Percentiles rank a stretch among this genome's conserved stretches.
Evolutionary conservation across 106 monocot species (phyloP).

Genomic region (Vanilla planifolia): DNA sequence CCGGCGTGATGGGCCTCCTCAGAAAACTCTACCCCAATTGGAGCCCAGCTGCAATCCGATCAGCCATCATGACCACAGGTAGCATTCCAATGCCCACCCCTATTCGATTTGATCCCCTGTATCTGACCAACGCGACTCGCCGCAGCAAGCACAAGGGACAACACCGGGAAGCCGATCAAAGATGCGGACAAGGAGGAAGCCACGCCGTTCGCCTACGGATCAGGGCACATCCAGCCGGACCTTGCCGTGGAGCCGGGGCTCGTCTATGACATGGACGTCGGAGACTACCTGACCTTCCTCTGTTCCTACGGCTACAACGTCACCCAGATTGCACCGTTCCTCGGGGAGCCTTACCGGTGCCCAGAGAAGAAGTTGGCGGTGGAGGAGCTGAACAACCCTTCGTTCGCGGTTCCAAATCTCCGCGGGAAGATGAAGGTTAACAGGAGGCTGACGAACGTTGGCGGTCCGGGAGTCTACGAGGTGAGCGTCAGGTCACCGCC

Average conservation of each 20-base stretch:
- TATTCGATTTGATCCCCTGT: not conserved
- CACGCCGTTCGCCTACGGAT: conserved; percentile 17
- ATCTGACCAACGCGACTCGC: too few relatives aligned
- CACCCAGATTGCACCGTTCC: conserved; percentile 1
- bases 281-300: conserved; percentile 18
- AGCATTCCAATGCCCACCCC: too few relatives aligned
- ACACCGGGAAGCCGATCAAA: not conserved
- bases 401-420: conserved; percentile 9
- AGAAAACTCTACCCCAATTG: conserved; percentile 49
- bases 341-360: not conserved
- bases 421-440: not conserved
- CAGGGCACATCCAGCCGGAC: conserved; percentile 16
- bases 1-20: conserved; percentile 60
- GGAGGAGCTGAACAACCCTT: conserved; percentile 17
- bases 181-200: conserved; percentile 11
- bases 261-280: conserved; percentile 12
- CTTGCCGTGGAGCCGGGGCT: conserved; percentile 14
- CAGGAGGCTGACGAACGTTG: conserved; percentile 14
- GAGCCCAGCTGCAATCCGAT: conserved; percentile 65
- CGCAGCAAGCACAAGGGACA: conserved; percentile 15
- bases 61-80: conserved; percentile 78
- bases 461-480: not conserved
- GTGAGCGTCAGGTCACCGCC: not conserved
- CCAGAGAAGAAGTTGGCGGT: not conserved
- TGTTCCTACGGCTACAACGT: conserved; percentile 14